These are phyloP conservation scores for Phytophthora pistaciae DNA, from an alignment of 352 stramenopile species.

Conservation along the genomic window DNA sequence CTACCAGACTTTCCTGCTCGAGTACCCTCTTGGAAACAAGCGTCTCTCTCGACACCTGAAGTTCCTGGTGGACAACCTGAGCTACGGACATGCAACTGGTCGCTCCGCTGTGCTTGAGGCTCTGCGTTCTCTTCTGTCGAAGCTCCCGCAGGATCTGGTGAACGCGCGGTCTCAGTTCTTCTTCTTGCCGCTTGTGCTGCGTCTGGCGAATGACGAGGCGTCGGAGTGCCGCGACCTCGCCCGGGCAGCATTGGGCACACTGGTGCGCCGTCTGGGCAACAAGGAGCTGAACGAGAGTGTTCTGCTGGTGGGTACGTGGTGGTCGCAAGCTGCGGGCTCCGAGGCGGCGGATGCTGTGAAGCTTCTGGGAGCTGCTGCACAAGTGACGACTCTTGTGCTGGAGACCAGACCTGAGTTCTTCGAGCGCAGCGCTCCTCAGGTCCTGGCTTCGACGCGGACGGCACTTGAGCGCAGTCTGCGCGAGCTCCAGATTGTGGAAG, in stretches of 20 bases:
- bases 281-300: constrained; percentile 92
- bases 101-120: constrained; percentile 92
- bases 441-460: constrained; percentile 48
- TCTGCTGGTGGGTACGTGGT: constrained; percentile 92
- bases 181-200: constrained; percentile 96
- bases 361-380: constrained; percentile 72
- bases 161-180: constrained; percentile 95
- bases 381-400: constrained; percentile 81
- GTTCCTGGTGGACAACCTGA: constrained; percentile 96
- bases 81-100: constrained; percentile 96
- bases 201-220: constrained; percentile 96
- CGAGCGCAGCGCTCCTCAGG: constrained; percentile 59
- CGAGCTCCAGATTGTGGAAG: constrained; percentile 53
- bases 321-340: constrained; percentile 47
- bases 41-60: constrained; percentile 94
- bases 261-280: constrained; percentile 92
- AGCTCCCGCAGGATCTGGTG: constrained; percentile 92
- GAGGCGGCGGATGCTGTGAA: constrained; percentile 56
- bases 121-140: constrained; percentile 90
- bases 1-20: constrained; percentile 93
- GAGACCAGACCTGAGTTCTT: constrained; percentile 80
- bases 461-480: constrained; percentile 50
- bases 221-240: constrained; percentile 89
- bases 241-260: constrained; percentile 77
- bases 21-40: constrained; percentile 96